phyloP scores from a whole-genome alignment of 2,329 filamentous ascomycete species.

The Arthrobotrys iridis region DNA sequence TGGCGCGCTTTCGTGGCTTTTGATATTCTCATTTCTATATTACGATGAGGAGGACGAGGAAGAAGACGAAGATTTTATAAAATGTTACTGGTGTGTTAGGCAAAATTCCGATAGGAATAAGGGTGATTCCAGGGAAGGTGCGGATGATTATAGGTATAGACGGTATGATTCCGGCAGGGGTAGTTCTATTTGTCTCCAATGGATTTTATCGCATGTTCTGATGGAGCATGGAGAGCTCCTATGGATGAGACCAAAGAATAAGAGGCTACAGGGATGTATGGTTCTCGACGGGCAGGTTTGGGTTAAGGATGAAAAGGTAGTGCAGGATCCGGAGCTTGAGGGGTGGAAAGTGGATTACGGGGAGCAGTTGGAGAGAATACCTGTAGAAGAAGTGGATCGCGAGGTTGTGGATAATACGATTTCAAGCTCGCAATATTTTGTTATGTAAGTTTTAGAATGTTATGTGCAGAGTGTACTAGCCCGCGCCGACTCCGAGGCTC shows the following conservation, averaged over 20 bases:
- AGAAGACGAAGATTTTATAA: neutral
- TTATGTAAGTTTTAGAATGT: too few species aligned
- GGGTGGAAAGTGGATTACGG: too few species aligned
- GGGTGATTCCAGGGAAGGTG: neutral
- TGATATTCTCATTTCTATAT: too few species aligned
- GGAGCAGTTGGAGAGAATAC: neutral
- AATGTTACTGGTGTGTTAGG: constrained; percentile 1
- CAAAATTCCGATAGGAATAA: neutral
- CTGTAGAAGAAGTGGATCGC: neutral
- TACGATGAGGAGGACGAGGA: too few species aligned
- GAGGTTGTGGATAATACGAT: too few species aligned
- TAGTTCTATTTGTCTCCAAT: neutral
- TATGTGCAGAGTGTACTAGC: too few species aligned
- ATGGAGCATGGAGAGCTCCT: neutral
- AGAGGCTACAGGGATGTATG: neutral
- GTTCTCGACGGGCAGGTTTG: too few species aligned
- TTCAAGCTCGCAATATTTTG: neutral
- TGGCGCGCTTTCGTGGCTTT: too few species aligned
- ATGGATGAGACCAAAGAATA: neutral
- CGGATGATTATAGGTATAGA: neutral
- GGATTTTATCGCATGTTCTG: neutral
- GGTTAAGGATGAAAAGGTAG: too few species aligned
- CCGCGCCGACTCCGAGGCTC: too few species aligned
- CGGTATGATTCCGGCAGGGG: neutral
- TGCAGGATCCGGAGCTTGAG: neutral